Base-by-base conservation (phyloP, 1,284 basidiomycete genomes). In the Pyrrhoderma noxium region DNA sequence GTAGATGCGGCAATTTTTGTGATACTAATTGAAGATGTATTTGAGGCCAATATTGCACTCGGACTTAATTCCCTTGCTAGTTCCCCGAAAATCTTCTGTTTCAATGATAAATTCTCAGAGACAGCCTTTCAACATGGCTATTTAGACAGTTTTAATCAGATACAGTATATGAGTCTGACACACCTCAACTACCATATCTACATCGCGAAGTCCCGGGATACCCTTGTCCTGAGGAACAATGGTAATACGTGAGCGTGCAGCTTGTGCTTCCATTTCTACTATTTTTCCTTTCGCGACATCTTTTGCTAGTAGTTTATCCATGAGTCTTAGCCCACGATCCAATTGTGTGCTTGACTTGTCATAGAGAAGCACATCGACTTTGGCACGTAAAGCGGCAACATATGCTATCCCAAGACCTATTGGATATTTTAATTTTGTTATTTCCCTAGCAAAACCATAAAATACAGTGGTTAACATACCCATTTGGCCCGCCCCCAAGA, bases 21-120 rank as follows among this genome's bases (percentile, higher is more conserved):
- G 45, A 99, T 83, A 58, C 88, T 92, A 59, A 98, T 96, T 9
- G 90, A 93, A 49, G 89, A 93, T 2, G 94, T 99, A 64, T 99
- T 98, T 47, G 85, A 83, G 0, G 93, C 94, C 22, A 99, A 73
- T 50, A 98, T 93, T 2, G 91, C 80, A 27, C 79, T 74, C 0
- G 85, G 80, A 14, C 80, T 76, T 47, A 93, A 67, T 55, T 82
- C 77, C 41, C 74, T 73, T 16, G 85, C 80, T 14, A 98, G 76
- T 3, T 75, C 70, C 4, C 73, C 68, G 68, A 98, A 96, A 56
- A 98, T 81, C 9, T 72, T 70, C 57, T 84, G 76, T 69, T 98
- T 99, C 45, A 96, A 67, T 2, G 77, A 63, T 11, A 96, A 70
- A 49, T 86, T 83, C 68, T 98, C 94, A 3, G 93, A 90, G 0